Conservation (phyloP, 306 rosid species). For the Lathyrus aphaca region DNA sequence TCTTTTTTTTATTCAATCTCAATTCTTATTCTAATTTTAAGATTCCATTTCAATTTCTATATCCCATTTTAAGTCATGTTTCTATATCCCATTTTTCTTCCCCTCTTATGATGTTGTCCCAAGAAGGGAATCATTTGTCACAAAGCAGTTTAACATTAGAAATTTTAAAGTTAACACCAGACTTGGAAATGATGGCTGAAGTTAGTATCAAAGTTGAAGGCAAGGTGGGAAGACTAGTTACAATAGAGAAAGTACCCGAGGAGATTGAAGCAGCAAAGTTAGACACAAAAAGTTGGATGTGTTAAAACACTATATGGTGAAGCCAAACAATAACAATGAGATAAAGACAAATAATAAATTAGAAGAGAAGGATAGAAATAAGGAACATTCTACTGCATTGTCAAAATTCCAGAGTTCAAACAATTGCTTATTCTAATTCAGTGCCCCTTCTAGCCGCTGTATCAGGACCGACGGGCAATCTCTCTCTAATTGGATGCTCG, state of each 20-base stretch:
- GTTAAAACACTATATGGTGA: no score
- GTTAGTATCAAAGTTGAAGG: constrained; percentile 42
- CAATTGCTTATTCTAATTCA: no score
- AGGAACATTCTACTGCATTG: constrained; percentile 38
- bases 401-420: constrained; percentile 45
- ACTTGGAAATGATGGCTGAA: constrained; percentile 44
- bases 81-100: no score
- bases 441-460: no score
- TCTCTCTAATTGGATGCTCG: no score
- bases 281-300: constrained; percentile 44
- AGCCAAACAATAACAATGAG: constrained; percentile 37
- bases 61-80: no score
- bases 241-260: constrained; percentile 36
- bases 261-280: constrained; percentile 44
- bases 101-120: constrained; percentile 54
- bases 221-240: constrained; percentile 41
- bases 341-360: constrained; percentile 29
- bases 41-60: no score
- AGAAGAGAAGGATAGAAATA: constrained; percentile 41
- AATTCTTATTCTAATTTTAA: no score
- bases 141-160: no score
- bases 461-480: no score
- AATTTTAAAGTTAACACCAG: constrained; percentile 34
- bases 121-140: constrained; percentile 44
- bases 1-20: no score